Percentiles rank a stretch among this genome's conserved stretches.
phyloP scores from a whole-genome alignment of 2,329 filamentous ascomycete species.

The Neoscytalidium dimidiatum region DNA sequence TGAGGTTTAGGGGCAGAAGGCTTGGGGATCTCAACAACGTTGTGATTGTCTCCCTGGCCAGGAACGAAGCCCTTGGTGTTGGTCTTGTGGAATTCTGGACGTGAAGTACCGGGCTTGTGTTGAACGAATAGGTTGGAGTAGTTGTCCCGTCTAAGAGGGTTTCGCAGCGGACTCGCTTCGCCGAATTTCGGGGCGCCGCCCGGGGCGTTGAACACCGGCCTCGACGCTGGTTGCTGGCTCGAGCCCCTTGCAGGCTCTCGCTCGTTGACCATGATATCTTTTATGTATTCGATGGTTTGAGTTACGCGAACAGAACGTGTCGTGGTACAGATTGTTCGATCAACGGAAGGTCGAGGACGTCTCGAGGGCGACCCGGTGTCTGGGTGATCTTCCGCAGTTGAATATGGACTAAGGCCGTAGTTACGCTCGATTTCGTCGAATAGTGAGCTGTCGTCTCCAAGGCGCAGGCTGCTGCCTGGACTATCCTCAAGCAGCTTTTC shows the following conservation, averaged over 20 bases:
- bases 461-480: conserved; percentile 21
- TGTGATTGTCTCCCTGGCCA: conserved; percentile 28
- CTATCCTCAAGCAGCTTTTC: not conserved
- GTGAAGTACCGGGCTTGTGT: conserved; percentile 49
- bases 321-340: not conserved
- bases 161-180: conserved; percentile 58
- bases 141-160: conserved; percentile 43
- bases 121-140: conserved; percentile 48
- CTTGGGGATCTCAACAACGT: conserved; percentile 47
- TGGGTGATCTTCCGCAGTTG: too few species aligned
- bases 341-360: not conserved
- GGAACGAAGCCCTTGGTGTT: conserved; percentile 13
- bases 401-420: not conserved
- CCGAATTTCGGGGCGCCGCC: conserved; percentile 50
- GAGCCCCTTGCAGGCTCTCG: conserved; percentile 44
- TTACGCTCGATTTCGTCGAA: conserved; percentile 31
- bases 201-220: not conserved
- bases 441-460: conserved; percentile 31
- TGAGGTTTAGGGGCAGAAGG: conserved; percentile 49
- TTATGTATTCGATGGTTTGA: too few species aligned
- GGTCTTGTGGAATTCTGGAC: conserved; percentile 51
- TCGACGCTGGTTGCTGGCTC: conserved; percentile 14
- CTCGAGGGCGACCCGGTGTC: not conserved
- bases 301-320: too few species aligned
- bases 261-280: conserved; percentile 53